Percentiles rank a stretch among this genome's conserved stretches.
Conservation (phyloP, 495 filamentous ascomycete genomes). For the Penicilliopsis zonata region DNA sequence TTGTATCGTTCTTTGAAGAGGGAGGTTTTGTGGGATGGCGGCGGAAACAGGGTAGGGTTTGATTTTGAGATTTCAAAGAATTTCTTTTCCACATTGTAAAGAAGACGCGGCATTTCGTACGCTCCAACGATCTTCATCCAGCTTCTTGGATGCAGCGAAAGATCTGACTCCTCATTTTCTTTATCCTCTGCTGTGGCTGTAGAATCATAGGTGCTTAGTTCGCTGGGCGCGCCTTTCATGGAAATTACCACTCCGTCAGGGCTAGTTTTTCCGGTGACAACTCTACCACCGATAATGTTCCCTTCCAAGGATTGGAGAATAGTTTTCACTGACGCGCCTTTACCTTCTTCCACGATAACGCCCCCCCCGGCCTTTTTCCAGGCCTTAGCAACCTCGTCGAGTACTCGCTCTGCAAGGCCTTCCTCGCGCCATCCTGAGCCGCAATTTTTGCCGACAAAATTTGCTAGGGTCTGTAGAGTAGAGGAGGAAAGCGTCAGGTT, state of each 20-base stretch:
- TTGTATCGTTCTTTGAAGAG: slow-evolving; percentile 85
- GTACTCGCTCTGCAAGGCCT: slow-evolving; percentile 78
- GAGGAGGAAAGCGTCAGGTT: slow-evolving; percentile 86
- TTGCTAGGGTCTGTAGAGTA: slow-evolving; percentile 69
- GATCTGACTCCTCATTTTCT: slow-evolving; percentile 49
- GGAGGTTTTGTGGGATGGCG: slow-evolving; percentile 67
- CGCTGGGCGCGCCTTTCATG: slow-evolving; percentile 1
- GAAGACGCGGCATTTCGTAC: slow-evolving; percentile 74
- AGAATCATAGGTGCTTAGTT: slow-evolving; percentile 7
- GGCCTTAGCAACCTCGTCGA: slow-evolving; percentile 78
- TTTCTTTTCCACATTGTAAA: slow-evolving; percentile 80
- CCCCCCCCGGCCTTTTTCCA: slow-evolving; percentile 80
- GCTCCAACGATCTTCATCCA: slow-evolving; percentile 72
- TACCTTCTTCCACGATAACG: slow-evolving; percentile 79
- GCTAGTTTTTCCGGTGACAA: slow-evolving; percentile 25
- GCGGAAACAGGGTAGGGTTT: slow-evolving; percentile 66
- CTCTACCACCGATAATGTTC: slow-evolving; percentile 70
- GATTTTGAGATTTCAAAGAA: slow-evolving; percentile 68
- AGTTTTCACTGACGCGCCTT: slow-evolving; percentile 56
- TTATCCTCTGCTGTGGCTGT: slow-evolving; percentile 30
- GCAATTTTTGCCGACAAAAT: slow-evolving; percentile 85
- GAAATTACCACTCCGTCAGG: slow-evolving; percentile 9
- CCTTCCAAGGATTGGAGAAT: slow-evolving; percentile 75
- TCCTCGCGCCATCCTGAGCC: slow-evolving; percentile 95
- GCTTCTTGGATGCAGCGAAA: slow-evolving; percentile 48